A percentile compares a stretch with the other conserved stretches of the same genome.
Evolutionary conservation across 495 filamentous ascomycete species (phyloP).

Genomic region (Penicillium parvum): DNA sequence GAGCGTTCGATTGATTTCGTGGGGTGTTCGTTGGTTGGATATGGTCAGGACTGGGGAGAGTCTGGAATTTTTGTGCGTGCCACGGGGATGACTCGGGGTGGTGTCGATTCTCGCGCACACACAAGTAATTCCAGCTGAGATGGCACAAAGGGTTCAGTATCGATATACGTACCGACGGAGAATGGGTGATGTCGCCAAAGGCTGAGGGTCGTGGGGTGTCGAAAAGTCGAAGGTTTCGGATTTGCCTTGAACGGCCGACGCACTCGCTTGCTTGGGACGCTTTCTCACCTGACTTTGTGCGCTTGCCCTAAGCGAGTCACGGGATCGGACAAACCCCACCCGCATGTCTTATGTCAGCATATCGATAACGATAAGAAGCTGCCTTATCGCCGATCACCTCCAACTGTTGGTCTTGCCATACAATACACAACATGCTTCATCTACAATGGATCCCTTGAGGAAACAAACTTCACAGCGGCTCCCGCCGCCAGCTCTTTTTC

Average conservation of each 20-base stretch:
- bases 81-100: conserved; percentile 8
- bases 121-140: conserved; percentile 12
- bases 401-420: not conserved
- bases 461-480: conserved; percentile 53
- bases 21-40: conserved; percentile 5
- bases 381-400: conserved; percentile 2
- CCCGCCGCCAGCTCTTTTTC: conserved; percentile 73
- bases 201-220: conserved; percentile 41
- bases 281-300: conserved; percentile 27
- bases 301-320: conserved; percentile 43
- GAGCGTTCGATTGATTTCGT: not conserved
- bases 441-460: conserved; percentile 23
- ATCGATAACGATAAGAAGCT: conserved; percentile 27
- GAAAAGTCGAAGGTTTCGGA: conserved; percentile 46
- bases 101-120: conserved; percentile 8
- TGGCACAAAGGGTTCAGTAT: too few relatives aligned
- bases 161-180: conserved; percentile 45
- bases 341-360: conserved; percentile 14
- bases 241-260: conserved; percentile 34
- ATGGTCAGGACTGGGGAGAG: not conserved
- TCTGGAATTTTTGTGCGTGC: conserved; percentile 21
- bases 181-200: conserved; percentile 40
- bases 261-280: conserved; percentile 23
- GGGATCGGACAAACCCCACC: conserved; percentile 22
- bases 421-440: not conserved